These are phyloP conservation scores for Bathelium albidoporum DNA, from an alignment of 495 filamentous ascomycete genomes.

Conservation along the genomic window DNA sequence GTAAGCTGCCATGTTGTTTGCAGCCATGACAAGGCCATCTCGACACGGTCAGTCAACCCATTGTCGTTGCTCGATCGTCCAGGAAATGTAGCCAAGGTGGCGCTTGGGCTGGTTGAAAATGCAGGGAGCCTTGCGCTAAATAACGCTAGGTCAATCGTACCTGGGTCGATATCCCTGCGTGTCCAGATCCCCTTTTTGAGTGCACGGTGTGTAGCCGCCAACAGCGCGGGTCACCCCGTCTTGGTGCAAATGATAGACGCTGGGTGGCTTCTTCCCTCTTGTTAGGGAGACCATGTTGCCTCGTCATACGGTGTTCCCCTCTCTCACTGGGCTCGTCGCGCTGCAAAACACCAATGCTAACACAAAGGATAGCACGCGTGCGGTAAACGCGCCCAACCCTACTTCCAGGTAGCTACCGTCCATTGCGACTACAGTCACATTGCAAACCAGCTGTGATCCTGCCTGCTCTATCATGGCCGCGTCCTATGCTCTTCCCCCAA, in stretches of 20 bases:
- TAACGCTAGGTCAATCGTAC: not conserved
- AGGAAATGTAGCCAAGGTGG: no score
- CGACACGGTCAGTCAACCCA: not conserved
- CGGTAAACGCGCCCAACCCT: not conserved
- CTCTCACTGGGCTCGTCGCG: not conserved
- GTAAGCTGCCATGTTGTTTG: constrained; percentile 10
- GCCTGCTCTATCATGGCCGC: constrained; percentile 21
- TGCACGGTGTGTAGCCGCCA: not conserved
- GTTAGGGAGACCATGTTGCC: not conserved
- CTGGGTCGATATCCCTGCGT: not conserved
- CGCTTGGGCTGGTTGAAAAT: not conserved
- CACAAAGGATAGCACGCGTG: not conserved
- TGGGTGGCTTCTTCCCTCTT: not conserved
- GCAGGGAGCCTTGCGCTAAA: not conserved
- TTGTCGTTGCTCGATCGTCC: not conserved
- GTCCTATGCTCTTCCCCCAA: constrained; percentile 25
- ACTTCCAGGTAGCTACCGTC: constrained; percentile 5
- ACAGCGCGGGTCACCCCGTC: not conserved
- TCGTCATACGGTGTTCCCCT: not conserved
- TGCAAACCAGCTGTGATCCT: not conserved
- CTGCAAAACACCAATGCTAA: not conserved
- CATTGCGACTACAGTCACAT: constrained; percentile 18
- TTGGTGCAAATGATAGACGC: not conserved
- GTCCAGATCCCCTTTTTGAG: not conserved
- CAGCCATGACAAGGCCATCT: constrained; percentile 8